Evolutionary conservation across 176 grass and related monocot species (phyloP).

Genomic region (Aegilops tauschii): DNA sequence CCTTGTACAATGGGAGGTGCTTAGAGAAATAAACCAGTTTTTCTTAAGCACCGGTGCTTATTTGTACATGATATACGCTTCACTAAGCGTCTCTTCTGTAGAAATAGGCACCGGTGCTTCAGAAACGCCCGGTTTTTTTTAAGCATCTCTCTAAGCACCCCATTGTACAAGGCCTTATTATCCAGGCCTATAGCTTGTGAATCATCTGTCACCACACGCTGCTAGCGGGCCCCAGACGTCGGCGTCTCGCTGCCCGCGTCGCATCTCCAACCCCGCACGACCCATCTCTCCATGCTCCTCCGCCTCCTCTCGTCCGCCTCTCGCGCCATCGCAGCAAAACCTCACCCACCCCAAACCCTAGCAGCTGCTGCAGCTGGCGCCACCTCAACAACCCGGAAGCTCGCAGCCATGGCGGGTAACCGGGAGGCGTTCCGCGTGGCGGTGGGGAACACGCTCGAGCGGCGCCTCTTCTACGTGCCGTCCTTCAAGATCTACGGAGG

Average conservation of each 20-base stretch:
- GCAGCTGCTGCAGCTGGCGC: background rate
- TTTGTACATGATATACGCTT: too few relatives aligned
- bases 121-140: too few relatives aligned
- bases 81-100: too few relatives aligned
- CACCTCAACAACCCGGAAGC: background rate
- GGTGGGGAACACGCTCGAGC: constrained; percentile 82
- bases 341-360: constrained; percentile 33
- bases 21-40: too few relatives aligned
- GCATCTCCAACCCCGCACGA: background rate
- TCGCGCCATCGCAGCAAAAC: constrained; percentile 37
- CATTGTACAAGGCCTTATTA: background rate
- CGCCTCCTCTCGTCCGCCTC: constrained; percentile 34
- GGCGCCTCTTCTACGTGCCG: constrained; percentile 78
- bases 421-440: constrained; percentile 74
- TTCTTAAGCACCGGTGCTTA: too few relatives aligned
- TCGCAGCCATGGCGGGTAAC: constrained; percentile 30
- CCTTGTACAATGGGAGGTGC: too few relatives aligned
- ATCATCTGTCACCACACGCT: background rate
- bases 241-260: background rate
- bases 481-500: constrained; percentile 98
- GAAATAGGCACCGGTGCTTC: too few relatives aligned
- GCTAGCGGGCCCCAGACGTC: constrained; percentile 31
- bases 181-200: background rate
- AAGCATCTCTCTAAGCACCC: too few relatives aligned
- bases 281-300: constrained; percentile 25